Conservation (phyloP, 306 rosid species). For the Trichosanthes cucumerina region DNA sequence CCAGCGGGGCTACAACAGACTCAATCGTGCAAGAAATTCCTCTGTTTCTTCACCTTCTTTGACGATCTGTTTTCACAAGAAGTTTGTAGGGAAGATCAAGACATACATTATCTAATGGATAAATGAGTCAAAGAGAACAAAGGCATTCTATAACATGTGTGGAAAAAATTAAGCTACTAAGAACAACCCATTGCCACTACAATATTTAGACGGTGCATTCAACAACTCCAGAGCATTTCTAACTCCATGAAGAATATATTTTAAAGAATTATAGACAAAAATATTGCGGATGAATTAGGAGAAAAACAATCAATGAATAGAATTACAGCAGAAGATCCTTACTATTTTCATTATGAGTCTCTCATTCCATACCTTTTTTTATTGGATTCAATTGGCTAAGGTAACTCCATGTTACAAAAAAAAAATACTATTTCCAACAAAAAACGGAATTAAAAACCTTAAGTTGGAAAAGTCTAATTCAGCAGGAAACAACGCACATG, state of each 20-base stretch:
- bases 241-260: neutral
- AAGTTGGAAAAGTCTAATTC: neutral
- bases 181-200: neutral
- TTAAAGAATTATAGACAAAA: neutral
- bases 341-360: neutral
- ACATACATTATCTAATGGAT: conserved; percentile 1
- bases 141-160: neutral
- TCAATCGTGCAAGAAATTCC: conserved; percentile 56
- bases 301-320: neutral
- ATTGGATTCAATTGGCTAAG: neutral
- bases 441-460: neutral
- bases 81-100: conserved; percentile 9
- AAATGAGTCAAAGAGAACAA: neutral
- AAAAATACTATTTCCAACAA: neutral
- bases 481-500: neutral
- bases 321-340: neutral
- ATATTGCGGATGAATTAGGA: neutral
- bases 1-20: conserved; percentile 35
- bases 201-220: neutral
- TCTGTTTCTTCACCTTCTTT: conserved; percentile 70
- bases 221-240: neutral
- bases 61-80: conserved; percentile 34
- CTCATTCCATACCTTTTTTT: neutral
- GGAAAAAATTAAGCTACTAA: neutral
- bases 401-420: neutral